Percentiles rank a stretch among this genome's conserved stretches.
Evolutionary conservation across 176 grass and related monocot species (phyloP).

Genomic region (Rhynchospora tenuis): DNA sequence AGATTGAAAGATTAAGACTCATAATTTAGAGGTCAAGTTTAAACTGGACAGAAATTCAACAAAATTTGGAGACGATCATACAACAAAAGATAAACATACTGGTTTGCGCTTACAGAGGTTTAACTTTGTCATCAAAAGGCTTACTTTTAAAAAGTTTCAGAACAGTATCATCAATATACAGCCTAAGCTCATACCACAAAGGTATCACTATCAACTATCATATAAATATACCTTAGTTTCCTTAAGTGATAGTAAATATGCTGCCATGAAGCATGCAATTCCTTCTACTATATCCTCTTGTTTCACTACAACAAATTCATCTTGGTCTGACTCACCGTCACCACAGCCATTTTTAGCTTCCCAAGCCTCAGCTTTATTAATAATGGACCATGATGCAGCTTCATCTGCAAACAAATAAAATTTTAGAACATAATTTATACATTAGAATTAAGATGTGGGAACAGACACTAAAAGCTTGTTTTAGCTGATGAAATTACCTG

Average conservation of each 20-base stretch:
- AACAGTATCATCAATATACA: neutral
- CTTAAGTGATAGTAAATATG: slow-evolving; percentile 63
- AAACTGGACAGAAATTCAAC: neutral
- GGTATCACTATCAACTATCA: neutral
- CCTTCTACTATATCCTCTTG: slow-evolving; percentile 81
- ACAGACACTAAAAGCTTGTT: neutral
- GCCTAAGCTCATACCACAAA: neutral
- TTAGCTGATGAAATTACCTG: slow-evolving; percentile 19
- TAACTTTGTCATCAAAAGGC: neutral
- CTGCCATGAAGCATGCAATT: slow-evolving; percentile 76
- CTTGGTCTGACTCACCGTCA: slow-evolving; percentile 41
- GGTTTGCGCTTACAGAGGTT: neutral
- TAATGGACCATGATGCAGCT: slow-evolving; percentile 60
- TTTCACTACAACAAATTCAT: slow-evolving; percentile 80
- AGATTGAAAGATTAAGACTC: neutral
- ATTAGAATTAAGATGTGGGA: neutral
- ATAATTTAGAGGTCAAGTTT: neutral
- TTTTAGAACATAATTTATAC: neutral
- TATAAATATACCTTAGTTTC: slow-evolving; percentile 50
- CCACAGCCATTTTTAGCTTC: slow-evolving; percentile 50
- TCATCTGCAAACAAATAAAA: slow-evolving; percentile 28
- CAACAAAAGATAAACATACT: neutral
- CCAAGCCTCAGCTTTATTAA: slow-evolving; percentile 57
- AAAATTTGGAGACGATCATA: neutral
- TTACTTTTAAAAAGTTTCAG: neutral